Base-by-base conservation (phyloP, 1,284 basidiomycete genomes). In the Marasmius tenuissimus region DNA sequence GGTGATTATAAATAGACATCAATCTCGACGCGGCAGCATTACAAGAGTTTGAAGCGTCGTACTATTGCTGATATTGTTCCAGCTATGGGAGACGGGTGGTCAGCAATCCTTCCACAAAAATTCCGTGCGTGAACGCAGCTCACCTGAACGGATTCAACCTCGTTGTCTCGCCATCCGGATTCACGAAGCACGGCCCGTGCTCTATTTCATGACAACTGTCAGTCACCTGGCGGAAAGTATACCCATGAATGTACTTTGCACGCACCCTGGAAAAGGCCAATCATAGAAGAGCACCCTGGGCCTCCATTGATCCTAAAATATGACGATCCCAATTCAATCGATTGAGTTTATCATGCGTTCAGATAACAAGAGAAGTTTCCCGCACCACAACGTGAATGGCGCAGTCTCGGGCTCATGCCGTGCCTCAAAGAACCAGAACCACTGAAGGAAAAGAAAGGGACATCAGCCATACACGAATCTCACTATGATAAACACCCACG, bases 351-450 rank as follows among this genome's bases (percentile, higher is more conserved):
- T 59, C 37, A 20, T 62, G 14, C 66, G 16, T 16, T 3, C 22
- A 38, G n/a, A 20, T 2, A 27, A 27, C 27, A 27, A 27, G 27
- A 27, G 9, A 12, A 35, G 4, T 58, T 37, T 38, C 34, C 14
- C 74, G 20, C 60, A 86, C 87, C 87, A 89, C 27, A 89, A 74
- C 1, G 87, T 86, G 66, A 90, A 85, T 0, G 87, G 87, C 0
- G 86, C 86, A 0, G 80, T 85, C 61, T 86, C 81, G 0, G 87
- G 83, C 5, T 78, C 75, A 20, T 83, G 69, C 9, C 88, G 78
- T 3, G 87, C 81, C 67, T 85, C 88, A 59, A 89, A 89, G 71
- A 89, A 89, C 87, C 88, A 89, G 69, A 88, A 88, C 85, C 85
- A 88, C 85, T 85, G 59, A 12, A 37, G 18, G 20, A 18, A 56